These are phyloP conservation scores for Tolypocladium inflatum DNA, from an alignment of 2,329 filamentous ascomycete species.

Conservation along the genomic window DNA sequence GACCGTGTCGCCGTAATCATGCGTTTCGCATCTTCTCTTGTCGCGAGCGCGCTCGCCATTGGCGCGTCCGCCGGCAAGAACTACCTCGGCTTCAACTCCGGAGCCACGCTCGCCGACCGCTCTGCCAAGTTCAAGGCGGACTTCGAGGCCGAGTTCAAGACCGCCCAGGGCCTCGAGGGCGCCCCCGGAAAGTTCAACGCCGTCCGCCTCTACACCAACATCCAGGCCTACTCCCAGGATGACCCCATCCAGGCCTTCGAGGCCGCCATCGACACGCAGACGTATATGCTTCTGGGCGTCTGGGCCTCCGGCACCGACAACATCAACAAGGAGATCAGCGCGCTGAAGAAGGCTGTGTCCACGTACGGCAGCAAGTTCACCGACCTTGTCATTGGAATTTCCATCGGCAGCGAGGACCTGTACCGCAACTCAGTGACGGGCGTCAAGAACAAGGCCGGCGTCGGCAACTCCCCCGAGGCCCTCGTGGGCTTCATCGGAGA, in stretches of 20 bases:
- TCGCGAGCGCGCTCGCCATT: constrained; percentile 28
- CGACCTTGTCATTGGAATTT: constrained; percentile 53
- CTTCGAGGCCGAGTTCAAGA: constrained; percentile 36
- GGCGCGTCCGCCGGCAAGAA: constrained; percentile 30
- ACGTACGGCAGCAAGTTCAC: constrained; percentile 40
- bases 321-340: constrained; percentile 51
- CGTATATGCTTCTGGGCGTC: constrained; percentile 53
- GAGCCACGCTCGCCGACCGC: constrained; percentile 33
- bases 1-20: constrained; percentile 15
- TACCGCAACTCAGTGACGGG: constrained; percentile 55
- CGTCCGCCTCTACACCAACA: constrained; percentile 59
- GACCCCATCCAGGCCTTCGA: constrained; percentile 77
- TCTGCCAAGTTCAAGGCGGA: constrained; percentile 44
- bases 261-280: constrained; percentile 52
- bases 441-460: constrained; percentile 49
- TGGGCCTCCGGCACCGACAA: constrained; percentile 48
- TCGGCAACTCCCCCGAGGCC: constrained; percentile 48
- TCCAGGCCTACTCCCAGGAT: constrained; percentile 54
- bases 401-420: constrained; percentile 58
- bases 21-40: constrained; percentile 28
- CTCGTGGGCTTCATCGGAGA: constrained; percentile 58
- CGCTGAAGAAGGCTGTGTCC: constrained; percentile 45
- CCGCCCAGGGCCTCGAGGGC: constrained; percentile 21
- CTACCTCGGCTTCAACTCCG: constrained; percentile 47
- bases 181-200: constrained; percentile 46